These are phyloP conservation scores for Suaeda aralocaspica DNA, from an alignment of 148 eudicot species.

Conservation along the genomic window DNA sequence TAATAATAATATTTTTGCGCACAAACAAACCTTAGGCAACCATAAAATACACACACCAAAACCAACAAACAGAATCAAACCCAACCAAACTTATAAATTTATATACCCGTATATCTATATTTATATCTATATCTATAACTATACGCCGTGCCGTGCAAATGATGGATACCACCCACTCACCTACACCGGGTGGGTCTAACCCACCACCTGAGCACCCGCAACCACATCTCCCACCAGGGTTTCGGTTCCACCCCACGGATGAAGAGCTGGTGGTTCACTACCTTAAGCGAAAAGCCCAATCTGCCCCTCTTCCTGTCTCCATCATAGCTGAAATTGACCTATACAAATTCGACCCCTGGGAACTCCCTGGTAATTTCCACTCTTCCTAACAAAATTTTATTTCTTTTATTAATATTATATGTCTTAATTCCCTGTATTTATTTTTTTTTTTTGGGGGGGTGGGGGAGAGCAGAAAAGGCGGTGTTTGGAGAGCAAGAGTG, in stretches of 20 bases:
- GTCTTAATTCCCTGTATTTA: neutral
- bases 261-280: conserved; percentile 55
- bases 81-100: too few species aligned
- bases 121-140: neutral
- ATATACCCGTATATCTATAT: too few species aligned
- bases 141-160: too few species aligned
- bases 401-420: neutral
- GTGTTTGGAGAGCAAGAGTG: conserved; percentile 64
- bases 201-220: conserved; percentile 14
- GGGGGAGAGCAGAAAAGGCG: conserved; percentile 58
- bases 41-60: neutral
- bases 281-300: conserved; percentile 41
- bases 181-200: conserved; percentile 24
- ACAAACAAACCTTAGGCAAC: conserved; percentile 3
- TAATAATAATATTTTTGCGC: neutral
- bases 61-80: too few species aligned
- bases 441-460: neutral
- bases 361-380: conserved; percentile 38
- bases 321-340: conserved; percentile 55
- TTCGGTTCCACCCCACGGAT: conserved; percentile 53
- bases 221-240: conserved; percentile 49
- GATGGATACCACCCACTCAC: conserved; percentile 45
- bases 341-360: conserved; percentile 57
- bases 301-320: conserved; percentile 42
- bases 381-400: too few species aligned